Base-by-base conservation (phyloP, 2,329 filamentous ascomycete genomes). In the Aspergillus felis region DNA sequence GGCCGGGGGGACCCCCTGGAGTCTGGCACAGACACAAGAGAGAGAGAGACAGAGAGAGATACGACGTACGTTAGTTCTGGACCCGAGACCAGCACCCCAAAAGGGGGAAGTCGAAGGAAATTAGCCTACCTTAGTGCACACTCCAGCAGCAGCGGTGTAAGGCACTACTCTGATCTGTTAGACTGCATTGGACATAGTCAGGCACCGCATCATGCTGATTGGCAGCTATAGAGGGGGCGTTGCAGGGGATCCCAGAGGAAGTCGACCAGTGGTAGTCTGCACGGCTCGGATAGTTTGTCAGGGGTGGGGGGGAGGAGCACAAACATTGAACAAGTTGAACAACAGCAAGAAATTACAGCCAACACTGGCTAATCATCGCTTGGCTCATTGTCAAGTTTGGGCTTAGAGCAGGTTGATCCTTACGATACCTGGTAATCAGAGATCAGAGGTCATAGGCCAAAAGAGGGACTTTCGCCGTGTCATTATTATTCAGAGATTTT, bases 261-360 rank as follows among this genome's bases (percentile, higher is more conserved):
- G n/a, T 44, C 1, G 49, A 42, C 55, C 57, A 60, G 44, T 60
- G 58, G 56, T 56, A 41, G 55, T 32, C 50, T 53, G 51, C 54
- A 58, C 58, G 56, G 58, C 57, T 57, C 57, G 57, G 57, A 54
- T 57, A 57, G 49, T 46, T 22, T 24, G 54, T 53, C 50, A 54
- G 56, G 53, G 50, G 22, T 41, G 24, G 38, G 27, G 27, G 20
- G 4, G 7, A 22, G 25, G 10, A 49, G 14, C 12, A 12, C 32
- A n/a, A 38, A 56, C 49, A 28, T 28, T 28, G 27, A n/a, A n/a
- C n/a, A n/a, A n/a, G n/a, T n/a, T n/a, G n/a, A n/a, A 32, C 29
- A 4, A 12, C 29, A 54, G 38, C 50, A 59, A 50, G 55, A 54
- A 58, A 58, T 46, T 46, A 35, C 41, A 57, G 38, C 42, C 41